Conservation (phyloP, 2,329 filamentous ascomycete genomes). For the Seiridium unicorne region DNA sequence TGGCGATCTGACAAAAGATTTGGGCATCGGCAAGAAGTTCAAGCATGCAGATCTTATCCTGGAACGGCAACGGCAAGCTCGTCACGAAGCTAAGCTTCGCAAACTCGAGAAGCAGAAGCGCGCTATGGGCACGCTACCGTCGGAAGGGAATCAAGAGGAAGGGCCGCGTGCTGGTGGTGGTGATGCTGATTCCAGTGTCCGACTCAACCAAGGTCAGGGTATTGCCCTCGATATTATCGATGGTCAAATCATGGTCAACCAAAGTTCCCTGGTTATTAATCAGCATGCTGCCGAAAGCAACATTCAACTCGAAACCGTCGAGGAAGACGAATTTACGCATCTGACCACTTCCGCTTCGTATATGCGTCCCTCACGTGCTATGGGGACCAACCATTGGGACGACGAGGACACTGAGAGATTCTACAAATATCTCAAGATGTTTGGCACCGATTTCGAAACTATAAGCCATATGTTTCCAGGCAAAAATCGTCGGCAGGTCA, state of each 20-base stretch:
- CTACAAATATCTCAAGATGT: slow-evolving; percentile 72
- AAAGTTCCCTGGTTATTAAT: slow-evolving; percentile 66
- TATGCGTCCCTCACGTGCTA: slow-evolving; percentile 58
- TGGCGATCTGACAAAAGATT: slow-evolving; percentile 68
- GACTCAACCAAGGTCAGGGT: slow-evolving; percentile 17
- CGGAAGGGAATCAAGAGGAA: slow-evolving; percentile 15
- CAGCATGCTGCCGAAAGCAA: slow-evolving; percentile 57
- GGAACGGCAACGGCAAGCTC: slow-evolving; percentile 56
- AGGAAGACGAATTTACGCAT: slow-evolving; percentile 77
- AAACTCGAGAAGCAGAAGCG: slow-evolving; percentile 36
- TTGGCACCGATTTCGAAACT: slow-evolving; percentile 81
- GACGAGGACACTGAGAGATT: slow-evolving; percentile 71
- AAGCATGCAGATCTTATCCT: slow-evolving; percentile 72
- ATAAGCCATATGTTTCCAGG: slow-evolving; percentile 74
- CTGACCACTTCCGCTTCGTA: slow-evolving; percentile 69
- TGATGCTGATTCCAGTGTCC: slow-evolving; percentile 16
- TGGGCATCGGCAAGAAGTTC: slow-evolving; percentile 72
- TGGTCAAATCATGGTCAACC: slow-evolving; percentile 71
- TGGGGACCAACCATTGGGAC: slow-evolving; percentile 66
- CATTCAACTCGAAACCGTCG: slow-evolving; percentile 57
- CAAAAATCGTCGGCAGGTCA: slow-evolving; percentile 71
- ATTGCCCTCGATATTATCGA: slow-evolving; percentile 57
- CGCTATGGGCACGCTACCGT: slow-evolving; percentile 20
- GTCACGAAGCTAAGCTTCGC: slow-evolving; percentile 32
- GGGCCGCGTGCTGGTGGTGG: slow-evolving; percentile 15